A percentile compares a stretch with the other conserved stretches of the same genome.
phyloP scores from a whole-genome alignment of 176 grass and related monocot genomes.

The Oryza nivara region DNA sequence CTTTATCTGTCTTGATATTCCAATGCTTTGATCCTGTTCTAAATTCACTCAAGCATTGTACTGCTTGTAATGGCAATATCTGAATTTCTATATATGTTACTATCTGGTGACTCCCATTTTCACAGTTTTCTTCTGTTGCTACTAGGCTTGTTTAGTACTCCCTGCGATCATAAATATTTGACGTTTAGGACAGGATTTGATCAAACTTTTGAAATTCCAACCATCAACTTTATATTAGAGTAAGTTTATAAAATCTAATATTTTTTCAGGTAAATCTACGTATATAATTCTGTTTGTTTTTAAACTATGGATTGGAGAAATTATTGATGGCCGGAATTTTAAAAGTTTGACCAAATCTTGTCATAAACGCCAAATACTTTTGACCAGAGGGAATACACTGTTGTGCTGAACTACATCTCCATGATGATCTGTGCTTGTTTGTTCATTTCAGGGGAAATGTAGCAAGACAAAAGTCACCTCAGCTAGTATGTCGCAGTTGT shows the following conservation, averaged over 20 bases:
- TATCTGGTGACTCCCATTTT: not conserved
- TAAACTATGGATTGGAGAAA: too few relatives aligned
- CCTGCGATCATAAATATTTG: too few relatives aligned
- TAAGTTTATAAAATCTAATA: too few relatives aligned
- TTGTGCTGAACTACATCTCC: constrained; percentile 15
- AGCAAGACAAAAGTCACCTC: constrained; percentile 37
- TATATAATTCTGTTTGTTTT: too few relatives aligned
- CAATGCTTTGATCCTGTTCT: not conserved
- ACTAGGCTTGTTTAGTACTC: not conserved
- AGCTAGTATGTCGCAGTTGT: constrained; percentile 53
- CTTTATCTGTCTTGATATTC: not conserved
- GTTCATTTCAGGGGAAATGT: constrained; percentile 61
- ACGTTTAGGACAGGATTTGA: too few relatives aligned
- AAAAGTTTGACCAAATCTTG: too few relatives aligned
- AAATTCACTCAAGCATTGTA: not conserved
- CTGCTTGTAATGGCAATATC: not conserved
- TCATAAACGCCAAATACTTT: too few relatives aligned
- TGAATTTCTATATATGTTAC: not conserved
- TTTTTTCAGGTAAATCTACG: too few relatives aligned
- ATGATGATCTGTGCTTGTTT: constrained; percentile 26
- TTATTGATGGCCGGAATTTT: too few relatives aligned
- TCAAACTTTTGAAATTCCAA: too few relatives aligned
- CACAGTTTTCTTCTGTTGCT: not conserved
- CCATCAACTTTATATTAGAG: too few relatives aligned
- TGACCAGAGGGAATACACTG: not conserved